These are phyloP conservation scores for Triangularia verruculosa DNA, from an alignment of 2,329 filamentous ascomycete species.

Conservation along the genomic window DNA sequence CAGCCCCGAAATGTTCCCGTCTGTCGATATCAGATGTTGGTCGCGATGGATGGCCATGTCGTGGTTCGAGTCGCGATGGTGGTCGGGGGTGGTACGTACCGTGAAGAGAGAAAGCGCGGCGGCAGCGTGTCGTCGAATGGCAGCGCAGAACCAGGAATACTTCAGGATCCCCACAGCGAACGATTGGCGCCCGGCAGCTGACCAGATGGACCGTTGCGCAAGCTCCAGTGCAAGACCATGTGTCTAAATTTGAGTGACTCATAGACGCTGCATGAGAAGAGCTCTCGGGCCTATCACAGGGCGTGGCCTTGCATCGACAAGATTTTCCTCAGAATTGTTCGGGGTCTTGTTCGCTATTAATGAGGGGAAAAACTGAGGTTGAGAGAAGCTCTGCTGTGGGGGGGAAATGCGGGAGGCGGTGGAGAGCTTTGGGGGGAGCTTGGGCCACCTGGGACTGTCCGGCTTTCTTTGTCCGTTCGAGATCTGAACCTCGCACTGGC, in stretches of 20 bases:
- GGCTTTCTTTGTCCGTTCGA: background rate
- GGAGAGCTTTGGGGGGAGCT: slow-evolving; percentile 10
- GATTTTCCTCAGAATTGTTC: slow-evolving; percentile 23
- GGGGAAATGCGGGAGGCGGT: slow-evolving; percentile 7
- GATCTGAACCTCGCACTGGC: background rate
- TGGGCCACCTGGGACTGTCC: background rate
- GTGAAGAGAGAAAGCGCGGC: background rate
- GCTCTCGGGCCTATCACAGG: slow-evolving; percentile 23
- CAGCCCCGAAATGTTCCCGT: background rate
- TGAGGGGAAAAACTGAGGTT: slow-evolving; percentile 9
- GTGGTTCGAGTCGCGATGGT: slow-evolving; percentile 18
- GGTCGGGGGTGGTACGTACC: slow-evolving; percentile 12
- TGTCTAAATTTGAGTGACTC: slow-evolving; percentile 37
- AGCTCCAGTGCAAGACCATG: slow-evolving; percentile 27
- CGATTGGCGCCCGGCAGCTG: slow-evolving; percentile 19
- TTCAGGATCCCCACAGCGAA: slow-evolving; percentile 5
- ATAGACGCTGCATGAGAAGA: slow-evolving; percentile 23
- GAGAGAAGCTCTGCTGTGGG: slow-evolving; percentile 4
- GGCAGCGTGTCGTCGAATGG: slow-evolving; percentile 19
- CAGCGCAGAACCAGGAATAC: slow-evolving; percentile 9
- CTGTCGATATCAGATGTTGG: slow-evolving; percentile 14
- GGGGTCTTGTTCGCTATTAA: slow-evolving; percentile 13
- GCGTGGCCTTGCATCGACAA: slow-evolving; percentile 21
- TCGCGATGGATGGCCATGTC: slow-evolving; percentile 18
- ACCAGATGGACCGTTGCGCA: slow-evolving; percentile 11